Evolutionary conservation across 306 rosid species (phyloP), one percentile per base, ranked within the genome.

Genomic region (Trifolium dubium): DNA sequence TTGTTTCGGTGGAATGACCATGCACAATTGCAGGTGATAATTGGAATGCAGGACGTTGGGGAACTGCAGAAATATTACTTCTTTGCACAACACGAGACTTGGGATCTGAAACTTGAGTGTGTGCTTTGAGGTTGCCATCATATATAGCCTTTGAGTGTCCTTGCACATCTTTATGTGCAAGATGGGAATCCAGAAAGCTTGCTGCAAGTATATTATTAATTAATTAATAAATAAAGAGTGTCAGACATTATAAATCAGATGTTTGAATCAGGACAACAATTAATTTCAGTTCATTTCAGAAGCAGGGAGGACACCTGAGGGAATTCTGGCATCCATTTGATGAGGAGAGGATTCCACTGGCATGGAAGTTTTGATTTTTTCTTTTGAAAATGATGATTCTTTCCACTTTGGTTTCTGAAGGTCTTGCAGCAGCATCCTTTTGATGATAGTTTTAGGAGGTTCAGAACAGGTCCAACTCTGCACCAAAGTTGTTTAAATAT

Each of bases 391-490:
- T 5, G 73, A 63, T 10, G 88, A 79, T 50, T 68, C 70, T 58
- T 34, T 83, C 43, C 65, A 54, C 46, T 76, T 84, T 9, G 81
- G 80, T 83, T 85, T 86, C 51, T 69, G 85, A 62, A 67, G 80
- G 72, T 92, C 94, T 85, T 85, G 87, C 88, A 88, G 83, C 77
- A 87, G 73, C 84, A 78, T 77, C 84, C 98, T 86, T 77, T 88
- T 86, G 37, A 91, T 88, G 54, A 81, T 91, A 34, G 96, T 85
- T 85, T 87, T 91, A 70, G 96, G 87, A 75, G 98, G 97, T 62
- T 93, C 90, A 73, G 85, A 86, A 68, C 78, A 78, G 64, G 89
- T 88, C 97, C 89, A 87, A 81, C 89, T 87, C 98, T 89, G 87
- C 85, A 83, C 50, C 76, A 19, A 67, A 76, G 68, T 63, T n/a